Evolutionary conservation across 208 protist genomes (phyloP).

Genomic region (Acanthamoeba sp.): DNA sequence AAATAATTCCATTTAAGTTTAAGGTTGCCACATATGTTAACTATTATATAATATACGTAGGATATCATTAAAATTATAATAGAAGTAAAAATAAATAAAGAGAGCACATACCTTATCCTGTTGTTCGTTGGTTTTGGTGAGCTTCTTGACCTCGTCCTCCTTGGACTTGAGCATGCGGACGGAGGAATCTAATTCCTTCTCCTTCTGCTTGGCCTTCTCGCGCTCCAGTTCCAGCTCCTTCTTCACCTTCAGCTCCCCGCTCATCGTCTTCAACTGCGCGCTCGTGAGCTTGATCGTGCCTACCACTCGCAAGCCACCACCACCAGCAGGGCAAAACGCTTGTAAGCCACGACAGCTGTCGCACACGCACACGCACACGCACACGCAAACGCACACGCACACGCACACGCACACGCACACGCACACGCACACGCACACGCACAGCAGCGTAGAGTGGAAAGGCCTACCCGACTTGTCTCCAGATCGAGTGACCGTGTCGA

Average conservation of each 20-base stretch:
- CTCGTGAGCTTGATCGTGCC: constrained; percentile 35
- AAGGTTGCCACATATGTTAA: not conserved
- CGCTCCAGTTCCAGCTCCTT: constrained; percentile 27
- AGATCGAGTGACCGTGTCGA: constrained; percentile 19
- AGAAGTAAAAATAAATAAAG: not conserved
- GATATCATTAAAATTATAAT: not conserved
- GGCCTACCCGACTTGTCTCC: not conserved
- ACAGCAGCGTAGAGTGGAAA: too few species aligned
- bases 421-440: too few species aligned
- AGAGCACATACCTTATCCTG: not conserved
- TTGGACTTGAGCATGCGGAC: not conserved
- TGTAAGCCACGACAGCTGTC: too few species aligned
- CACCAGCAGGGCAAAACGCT: not conserved
- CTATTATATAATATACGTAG: not conserved
- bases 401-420: too few species aligned
- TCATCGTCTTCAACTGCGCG: constrained; percentile 51
- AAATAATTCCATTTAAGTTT: too few species aligned
- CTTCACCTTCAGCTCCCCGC: constrained; percentile 25
- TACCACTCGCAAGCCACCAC: not conserved
- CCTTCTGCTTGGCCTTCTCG: constrained; percentile 36
- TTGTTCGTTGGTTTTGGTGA: constrained; percentile 1
- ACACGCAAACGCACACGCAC: too few species aligned
- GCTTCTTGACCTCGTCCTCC: constrained; percentile 41
- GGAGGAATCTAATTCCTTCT: constrained; percentile 32
- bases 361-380: too few species aligned